Base-by-base conservation (phyloP, 176 grass and related monocot species). In the Dactylis glomerata region DNA sequence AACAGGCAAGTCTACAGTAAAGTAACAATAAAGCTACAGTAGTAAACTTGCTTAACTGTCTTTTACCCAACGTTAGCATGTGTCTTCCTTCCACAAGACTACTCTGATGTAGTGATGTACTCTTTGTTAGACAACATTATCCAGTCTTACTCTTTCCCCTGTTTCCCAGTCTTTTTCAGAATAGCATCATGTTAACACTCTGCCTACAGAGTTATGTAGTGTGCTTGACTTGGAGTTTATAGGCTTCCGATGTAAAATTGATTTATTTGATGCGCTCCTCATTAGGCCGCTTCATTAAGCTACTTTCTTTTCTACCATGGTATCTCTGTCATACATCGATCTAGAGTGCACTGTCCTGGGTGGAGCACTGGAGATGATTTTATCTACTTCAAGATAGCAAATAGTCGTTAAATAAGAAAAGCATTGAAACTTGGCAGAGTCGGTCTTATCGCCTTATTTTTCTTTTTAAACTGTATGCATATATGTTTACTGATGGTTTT, bases 401-500 rank as follows among this genome's bases (percentile, higher is more conserved):
- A 58, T 62, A 4, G 45, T 63, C 40, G 46, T 80, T 65, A 22
- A 66, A 34, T 72, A 79, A 36, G 45, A 20, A 77, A n/a, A 75
- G 78, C 32, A 24, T 6, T 32, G 4, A 44, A 75, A 4, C 2
- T 23, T 86, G 22, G 3, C 32, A 40, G n/a, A 5, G 50, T 69
- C n/a, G 45, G 10, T 56, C 16, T 19, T 44, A 31, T 3, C 77
- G 9, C n/a, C n/a, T n/a, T 33, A 38, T 38, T 38, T 77, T 36
- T 68, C 16, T 71, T 65, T 15, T 42, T 6, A 0, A 83, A 75
- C 28, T 50, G 20, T n/a, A 44, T 74, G 47, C 1, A 59, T 30
- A 58, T 28, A 40, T 32, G 7, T 74, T 3, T 62, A 68, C 58
- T 90, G 75, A 87, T 68, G 30, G 0, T 67, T 75, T 64, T 75